Conservation (phyloP, 2,329 filamentous ascomycete species). For the Elsinoe ampelina region DNA sequence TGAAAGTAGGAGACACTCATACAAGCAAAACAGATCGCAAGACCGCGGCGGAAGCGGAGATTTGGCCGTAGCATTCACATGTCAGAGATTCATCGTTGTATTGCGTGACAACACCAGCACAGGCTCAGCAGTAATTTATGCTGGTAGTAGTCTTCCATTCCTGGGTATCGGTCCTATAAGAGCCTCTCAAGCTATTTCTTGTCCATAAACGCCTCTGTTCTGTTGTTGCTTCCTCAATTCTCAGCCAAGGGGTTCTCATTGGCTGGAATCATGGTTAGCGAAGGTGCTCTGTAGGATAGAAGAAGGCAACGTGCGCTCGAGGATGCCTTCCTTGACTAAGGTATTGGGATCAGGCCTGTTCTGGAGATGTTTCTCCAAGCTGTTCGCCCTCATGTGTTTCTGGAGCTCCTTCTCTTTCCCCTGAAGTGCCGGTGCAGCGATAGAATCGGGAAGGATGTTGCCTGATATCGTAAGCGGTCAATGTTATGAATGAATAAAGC, state of each 20-base stretch:
- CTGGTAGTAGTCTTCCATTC: not conserved
- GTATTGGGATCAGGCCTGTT: conserved; percentile 67
- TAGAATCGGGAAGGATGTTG: conserved; percentile 77
- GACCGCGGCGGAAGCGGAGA: too few species aligned
- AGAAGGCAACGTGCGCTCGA: conserved; percentile 38
- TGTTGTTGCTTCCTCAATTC: not conserved
- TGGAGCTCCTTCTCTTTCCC: conserved; percentile 77
- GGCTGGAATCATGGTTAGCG: not conserved
- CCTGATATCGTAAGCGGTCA: conserved; percentile 38
- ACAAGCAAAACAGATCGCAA: too few species aligned
- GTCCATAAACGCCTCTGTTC: not conserved
- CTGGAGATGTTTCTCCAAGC: conserved; percentile 76
- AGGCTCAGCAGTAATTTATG: not conserved
- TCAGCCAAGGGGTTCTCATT: conserved; percentile 11
- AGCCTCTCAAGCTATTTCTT: not conserved
- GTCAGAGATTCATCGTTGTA: too few species aligned
- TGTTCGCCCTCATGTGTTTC: conserved; percentile 79
- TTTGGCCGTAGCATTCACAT: too few species aligned
- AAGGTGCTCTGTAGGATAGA: not conserved
- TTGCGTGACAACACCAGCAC: too few species aligned
- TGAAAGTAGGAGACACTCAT: not conserved
- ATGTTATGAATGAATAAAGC: not conserved
- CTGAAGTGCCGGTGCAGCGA: conserved; percentile 66
- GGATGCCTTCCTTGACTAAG: conserved; percentile 68
- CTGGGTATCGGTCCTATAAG: conserved; percentile 3